Evolutionary conservation across 106 monocot genomes (phyloP).

Genomic region (Dendrobium officinale): DNA sequence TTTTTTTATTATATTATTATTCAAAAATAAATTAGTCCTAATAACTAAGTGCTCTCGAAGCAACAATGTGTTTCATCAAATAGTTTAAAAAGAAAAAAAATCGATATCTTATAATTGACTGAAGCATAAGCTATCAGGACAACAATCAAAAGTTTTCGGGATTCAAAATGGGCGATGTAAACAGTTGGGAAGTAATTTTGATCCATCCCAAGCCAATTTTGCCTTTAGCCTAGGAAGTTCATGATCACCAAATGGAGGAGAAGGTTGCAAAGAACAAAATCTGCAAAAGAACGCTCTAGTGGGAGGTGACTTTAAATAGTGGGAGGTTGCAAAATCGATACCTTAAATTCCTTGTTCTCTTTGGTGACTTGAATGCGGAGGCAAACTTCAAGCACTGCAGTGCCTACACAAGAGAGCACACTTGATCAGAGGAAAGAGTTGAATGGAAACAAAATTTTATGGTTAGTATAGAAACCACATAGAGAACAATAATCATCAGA

Average conservation of each 20-base stretch:
- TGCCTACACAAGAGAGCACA: constrained; percentile 81
- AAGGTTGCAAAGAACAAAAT: constrained; percentile 92
- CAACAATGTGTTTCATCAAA: too few species aligned
- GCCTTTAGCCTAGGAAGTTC: constrained; percentile 82
- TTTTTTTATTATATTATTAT: too few species aligned
- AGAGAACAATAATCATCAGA: too few species aligned
- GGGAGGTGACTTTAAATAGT: constrained; percentile 26
- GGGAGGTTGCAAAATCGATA: constrained; percentile 6
- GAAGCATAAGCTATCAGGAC: too few species aligned
- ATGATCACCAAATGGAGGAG: constrained; percentile 97
- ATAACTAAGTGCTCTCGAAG: too few species aligned
- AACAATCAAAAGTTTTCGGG: too few species aligned
- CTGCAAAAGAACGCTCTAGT: constrained; percentile 87
- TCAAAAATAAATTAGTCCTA: too few species aligned
- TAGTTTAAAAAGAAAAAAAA: too few species aligned
- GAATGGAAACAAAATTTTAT: constrained; percentile 63
- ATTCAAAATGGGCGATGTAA: too few species aligned
- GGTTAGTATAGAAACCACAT: too few species aligned
- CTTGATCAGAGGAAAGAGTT: constrained; percentile 91
- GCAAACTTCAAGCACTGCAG: constrained; percentile 94
- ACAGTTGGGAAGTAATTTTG: too few species aligned
- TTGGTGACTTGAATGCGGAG: constrained; percentile 99
- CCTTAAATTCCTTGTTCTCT: constrained; percentile 99
- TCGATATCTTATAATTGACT: too few species aligned
- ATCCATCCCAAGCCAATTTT: background rate